Conservation (phyloP, 441 rosid genomes). For the Adansonia madagascariensis region DNA sequence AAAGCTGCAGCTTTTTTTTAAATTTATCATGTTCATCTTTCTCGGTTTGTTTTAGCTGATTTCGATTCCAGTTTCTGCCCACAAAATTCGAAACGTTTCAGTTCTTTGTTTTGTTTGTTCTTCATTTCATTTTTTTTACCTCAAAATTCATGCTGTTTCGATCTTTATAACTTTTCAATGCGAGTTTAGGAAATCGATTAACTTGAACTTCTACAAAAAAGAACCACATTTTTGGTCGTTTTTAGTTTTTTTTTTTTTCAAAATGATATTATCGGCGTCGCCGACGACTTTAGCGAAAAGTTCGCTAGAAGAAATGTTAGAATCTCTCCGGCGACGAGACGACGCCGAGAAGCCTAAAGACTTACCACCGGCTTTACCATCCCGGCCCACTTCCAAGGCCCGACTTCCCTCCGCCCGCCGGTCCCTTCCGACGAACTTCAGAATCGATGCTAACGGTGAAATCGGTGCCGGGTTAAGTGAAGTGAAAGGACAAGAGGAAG, state of each 20-base stretch:
- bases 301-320: constrained; percentile 96
- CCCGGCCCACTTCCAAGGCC: constrained; percentile 84
- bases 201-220: neutral
- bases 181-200: neutral
- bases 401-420: constrained; percentile 78
- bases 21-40: neutral
- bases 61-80: neutral
- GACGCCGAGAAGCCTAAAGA: constrained; percentile 74
- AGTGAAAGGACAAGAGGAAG: constrained; percentile 51
- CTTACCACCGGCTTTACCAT: constrained; percentile 89
- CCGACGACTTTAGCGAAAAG: constrained; percentile 60
- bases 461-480: constrained; percentile 22
- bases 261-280: constrained; percentile 64
- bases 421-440: constrained; percentile 68
- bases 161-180: neutral
- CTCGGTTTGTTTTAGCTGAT: constrained; percentile 22
- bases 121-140: neutral
- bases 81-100: constrained; percentile 17
- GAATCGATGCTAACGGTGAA: constrained; percentile 30
- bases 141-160: neutral
- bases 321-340: constrained; percentile 75
- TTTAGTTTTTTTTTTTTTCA: neutral
- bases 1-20: neutral
- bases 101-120: neutral
- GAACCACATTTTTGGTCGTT: neutral